Base-by-base conservation (phyloP, 139 green algal species). In the Coelastrella sp. region DNA sequence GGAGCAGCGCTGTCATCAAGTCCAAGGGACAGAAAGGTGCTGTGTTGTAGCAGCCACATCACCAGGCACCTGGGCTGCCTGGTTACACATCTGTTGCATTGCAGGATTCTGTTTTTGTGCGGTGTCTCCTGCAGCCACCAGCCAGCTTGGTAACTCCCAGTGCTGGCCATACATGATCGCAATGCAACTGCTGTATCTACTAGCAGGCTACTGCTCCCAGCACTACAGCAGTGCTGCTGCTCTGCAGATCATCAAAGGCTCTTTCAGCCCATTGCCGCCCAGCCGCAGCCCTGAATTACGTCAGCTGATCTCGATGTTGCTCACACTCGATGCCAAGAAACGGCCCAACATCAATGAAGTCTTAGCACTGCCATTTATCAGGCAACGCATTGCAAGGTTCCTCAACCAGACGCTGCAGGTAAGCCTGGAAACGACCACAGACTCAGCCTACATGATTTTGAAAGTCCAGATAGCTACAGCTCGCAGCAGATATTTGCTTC, bases 331-430 rank as follows among this genome's bases (percentile, higher is more conserved):
- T 66, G 60, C 22, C 65, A 22, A 86, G 22, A 94, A 92, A 73
- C 92, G 96, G 5, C 95, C 96, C 16, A 91, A 66, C 64, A 94
- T 97, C 81, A 97, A 97, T 77, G 87, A 96, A 60, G 92, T 98
- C 7, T 93, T 97, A 19, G 83, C 83, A 56, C 90, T 84, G n/a
- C 93, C 95, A 8, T 64, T 96, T 65, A 74, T 97, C 20, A 94
- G 95, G 81, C 87, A 84, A 5, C 90, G 93, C 84, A 95, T 96
- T 75, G 86, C 92, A 8, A 93, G 92, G 75, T 97, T 96, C 87
- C 91, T 97, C 32, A 93, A 88, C 11, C 74, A 89, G 14, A 96
- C 95, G 3, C 84, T 97, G 58, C 83, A 94, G 89, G 94, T 94
- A 73, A 83, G 32, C 32, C 32, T 47, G 32, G 32, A 47, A 47